Percentiles rank a stretch among this genome's conserved stretches.
phyloP scores from a whole-genome alignment of 1,284 basidiomycete species.

The Moniliella sp. region DNA sequence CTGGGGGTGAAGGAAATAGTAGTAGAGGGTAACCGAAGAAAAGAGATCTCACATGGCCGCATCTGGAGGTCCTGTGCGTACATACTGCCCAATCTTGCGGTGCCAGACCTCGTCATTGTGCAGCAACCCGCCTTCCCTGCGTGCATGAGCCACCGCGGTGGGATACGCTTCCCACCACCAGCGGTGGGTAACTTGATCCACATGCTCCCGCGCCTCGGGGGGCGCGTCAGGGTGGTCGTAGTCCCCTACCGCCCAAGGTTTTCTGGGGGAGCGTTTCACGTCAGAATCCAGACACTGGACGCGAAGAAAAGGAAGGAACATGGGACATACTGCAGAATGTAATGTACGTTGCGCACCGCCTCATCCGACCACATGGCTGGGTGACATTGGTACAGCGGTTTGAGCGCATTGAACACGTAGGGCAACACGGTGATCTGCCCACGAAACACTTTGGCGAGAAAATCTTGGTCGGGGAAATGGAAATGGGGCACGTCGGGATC shows the following conservation, averaged over 20 bases:
- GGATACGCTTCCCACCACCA: conserved; percentile 26
- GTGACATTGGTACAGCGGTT: conserved; percentile 52
- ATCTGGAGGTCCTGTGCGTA: no score
- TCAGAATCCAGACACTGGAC: background rate
- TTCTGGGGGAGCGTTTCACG: conserved; percentile 3
- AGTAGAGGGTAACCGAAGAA: no score
- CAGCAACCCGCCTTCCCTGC: no score
- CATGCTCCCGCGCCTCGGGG: no score
- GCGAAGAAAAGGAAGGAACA: no score
- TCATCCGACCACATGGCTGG: conserved; percentile 52
- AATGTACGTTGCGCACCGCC: conserved; percentile 40
- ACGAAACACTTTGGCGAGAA: conserved; percentile 57
- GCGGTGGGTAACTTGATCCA: conserved; percentile 10
- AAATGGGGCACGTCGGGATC: conserved; percentile 50
- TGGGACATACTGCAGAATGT: conserved; percentile 15
- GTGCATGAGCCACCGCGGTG: no score
- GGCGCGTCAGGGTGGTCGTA: conserved; percentile 7
- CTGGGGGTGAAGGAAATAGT: no score
- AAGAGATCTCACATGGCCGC: no score
- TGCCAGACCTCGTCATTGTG: no score
- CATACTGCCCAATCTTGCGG: no score
- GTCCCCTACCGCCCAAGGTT: conserved; percentile 15
- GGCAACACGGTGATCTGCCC: conserved; percentile 44
- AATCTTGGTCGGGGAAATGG: conserved; percentile 76
- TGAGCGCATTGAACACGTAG: conserved; percentile 68